Evolutionary conservation across 2,329 filamentous ascomycete genomes (phyloP).

Genomic region (Torrubiellomyces zombiae): DNA sequence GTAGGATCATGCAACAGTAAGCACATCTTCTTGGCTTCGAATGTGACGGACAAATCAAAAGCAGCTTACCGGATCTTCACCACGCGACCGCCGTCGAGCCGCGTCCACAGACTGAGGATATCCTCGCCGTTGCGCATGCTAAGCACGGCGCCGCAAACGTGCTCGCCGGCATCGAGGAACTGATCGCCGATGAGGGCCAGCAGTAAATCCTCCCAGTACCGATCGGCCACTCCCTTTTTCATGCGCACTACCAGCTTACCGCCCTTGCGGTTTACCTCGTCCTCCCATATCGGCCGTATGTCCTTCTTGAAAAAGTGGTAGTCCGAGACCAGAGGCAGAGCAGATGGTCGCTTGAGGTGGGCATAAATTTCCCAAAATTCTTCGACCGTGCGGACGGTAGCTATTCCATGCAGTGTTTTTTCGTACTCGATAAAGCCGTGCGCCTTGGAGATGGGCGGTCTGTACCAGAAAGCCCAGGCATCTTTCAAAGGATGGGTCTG

Average conservation of each 20-base stretch:
- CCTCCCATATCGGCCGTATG: constrained; percentile 94
- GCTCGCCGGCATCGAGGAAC: constrained; percentile 80
- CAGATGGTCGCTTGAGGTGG: constrained; percentile 78
- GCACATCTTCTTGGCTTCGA: too few relatives aligned
- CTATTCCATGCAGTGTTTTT: constrained; percentile 82
- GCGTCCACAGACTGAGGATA: constrained; percentile 94
- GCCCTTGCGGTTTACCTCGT: constrained; percentile 88
- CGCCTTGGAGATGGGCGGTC: constrained; percentile 90
- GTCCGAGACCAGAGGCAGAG: constrained; percentile 80
- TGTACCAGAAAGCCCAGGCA: constrained; percentile 94
- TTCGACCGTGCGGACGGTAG: constrained; percentile 65
- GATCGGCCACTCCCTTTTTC: constrained; percentile 92
- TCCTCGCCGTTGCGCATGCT: constrained; percentile 93
- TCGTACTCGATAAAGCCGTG: constrained; percentile 82
- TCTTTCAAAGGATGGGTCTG: constrained; percentile 50
- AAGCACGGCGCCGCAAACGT: constrained; percentile 87
- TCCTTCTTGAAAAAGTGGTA: constrained; percentile 97
- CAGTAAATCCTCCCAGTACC: constrained; percentile 91
- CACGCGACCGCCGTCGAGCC: constrained; percentile 81
- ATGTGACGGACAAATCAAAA: too few relatives aligned
- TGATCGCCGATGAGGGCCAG: constrained; percentile 86
- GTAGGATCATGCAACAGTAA: too few relatives aligned
- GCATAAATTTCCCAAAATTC: constrained; percentile 83
- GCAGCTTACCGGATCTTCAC: constrained; percentile 76
- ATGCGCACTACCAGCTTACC: constrained; percentile 95